Conservation (phyloP, 352 stramenopile species). For the Saprolegnia parasitica region DNA sequence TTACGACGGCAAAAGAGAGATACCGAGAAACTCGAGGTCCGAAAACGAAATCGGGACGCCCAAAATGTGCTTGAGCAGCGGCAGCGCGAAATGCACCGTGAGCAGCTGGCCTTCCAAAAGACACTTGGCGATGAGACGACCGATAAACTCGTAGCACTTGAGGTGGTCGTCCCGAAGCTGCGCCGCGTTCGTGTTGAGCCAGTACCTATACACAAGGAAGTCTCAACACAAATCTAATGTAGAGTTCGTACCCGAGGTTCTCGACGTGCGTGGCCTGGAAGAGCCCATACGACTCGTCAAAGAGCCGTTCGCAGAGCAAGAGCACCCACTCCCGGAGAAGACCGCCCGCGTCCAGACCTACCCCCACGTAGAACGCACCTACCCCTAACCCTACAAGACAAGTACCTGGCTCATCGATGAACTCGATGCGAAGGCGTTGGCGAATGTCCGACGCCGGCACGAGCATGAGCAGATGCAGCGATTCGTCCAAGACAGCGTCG, state of each 20-base stretch:
- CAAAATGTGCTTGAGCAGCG: conserved; percentile 77
- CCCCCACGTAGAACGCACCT: not conserved
- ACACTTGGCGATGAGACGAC: conserved; percentile 69
- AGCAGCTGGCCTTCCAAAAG: conserved; percentile 70
- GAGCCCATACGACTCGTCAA: conserved; percentile 70
- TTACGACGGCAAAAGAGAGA: not conserved
- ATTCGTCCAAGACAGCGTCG: conserved; percentile 67
- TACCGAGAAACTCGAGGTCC: conserved; percentile 40
- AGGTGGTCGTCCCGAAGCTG: conserved; percentile 67
- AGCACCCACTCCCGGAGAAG: conserved; percentile 77
- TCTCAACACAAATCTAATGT: not conserved
- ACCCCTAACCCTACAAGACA: not conserved
- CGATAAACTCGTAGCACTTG: conserved; percentile 70
- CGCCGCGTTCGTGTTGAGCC: conserved; percentile 72
- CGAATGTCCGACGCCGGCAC: conserved; percentile 62
- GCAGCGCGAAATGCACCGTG: conserved; percentile 70
- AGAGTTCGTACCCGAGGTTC: conserved; percentile 44
- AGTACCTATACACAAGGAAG: conserved; percentile 37
- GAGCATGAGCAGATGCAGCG: conserved; percentile 78
- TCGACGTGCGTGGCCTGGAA: conserved; percentile 70
- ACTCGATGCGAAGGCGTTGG: conserved; percentile 75
- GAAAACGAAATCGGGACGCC: conserved; percentile 33
- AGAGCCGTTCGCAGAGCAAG: conserved; percentile 68
- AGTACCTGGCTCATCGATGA: conserved; percentile 68
- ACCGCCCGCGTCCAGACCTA: conserved; percentile 59